These are phyloP conservation scores for Diaporthe velutina DNA, from an alignment of 2,329 filamentous ascomycete species.

Conservation along the genomic window DNA sequence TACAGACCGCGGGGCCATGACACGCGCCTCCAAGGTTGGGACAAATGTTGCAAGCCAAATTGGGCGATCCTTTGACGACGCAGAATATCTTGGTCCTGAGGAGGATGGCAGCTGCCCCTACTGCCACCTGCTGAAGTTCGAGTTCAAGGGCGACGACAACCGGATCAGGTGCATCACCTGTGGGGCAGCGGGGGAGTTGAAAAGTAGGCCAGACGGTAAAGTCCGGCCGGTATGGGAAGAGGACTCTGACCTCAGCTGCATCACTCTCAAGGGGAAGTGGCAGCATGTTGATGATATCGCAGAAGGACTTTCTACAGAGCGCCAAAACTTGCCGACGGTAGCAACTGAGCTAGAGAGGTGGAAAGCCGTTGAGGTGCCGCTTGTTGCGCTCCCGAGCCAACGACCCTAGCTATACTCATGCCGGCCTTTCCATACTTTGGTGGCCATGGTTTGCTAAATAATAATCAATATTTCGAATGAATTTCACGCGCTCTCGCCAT, in stretches of 20 bases:
- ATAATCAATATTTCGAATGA: too few species aligned
- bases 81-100: not conserved
- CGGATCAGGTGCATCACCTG: slow-evolving; percentile 6
- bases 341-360: not conserved
- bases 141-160: not conserved
- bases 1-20: not conserved
- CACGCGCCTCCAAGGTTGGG: not conserved
- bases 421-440: too few species aligned
- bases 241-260: slow-evolving; percentile 1
- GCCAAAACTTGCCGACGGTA: not conserved
- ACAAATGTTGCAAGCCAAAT: slow-evolving; percentile 3
- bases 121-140: slow-evolving; percentile 9
- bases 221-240: not conserved
- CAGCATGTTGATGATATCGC: slow-evolving; percentile 10
- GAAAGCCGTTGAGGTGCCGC: not conserved
- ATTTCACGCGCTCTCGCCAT: too few species aligned
- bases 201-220: not conserved
- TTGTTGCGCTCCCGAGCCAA: not conserved
- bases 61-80: not conserved
- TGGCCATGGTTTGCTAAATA: too few species aligned
- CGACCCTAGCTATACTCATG: too few species aligned
- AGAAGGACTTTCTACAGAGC: not conserved
- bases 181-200: not conserved
- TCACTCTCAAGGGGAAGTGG: slow-evolving; percentile 8
- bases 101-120: slow-evolving; percentile 1